Evolutionary conservation across 768 basidiomycete genomes (phyloP).

Genomic region (Phanerochaete carnosa): DNA sequence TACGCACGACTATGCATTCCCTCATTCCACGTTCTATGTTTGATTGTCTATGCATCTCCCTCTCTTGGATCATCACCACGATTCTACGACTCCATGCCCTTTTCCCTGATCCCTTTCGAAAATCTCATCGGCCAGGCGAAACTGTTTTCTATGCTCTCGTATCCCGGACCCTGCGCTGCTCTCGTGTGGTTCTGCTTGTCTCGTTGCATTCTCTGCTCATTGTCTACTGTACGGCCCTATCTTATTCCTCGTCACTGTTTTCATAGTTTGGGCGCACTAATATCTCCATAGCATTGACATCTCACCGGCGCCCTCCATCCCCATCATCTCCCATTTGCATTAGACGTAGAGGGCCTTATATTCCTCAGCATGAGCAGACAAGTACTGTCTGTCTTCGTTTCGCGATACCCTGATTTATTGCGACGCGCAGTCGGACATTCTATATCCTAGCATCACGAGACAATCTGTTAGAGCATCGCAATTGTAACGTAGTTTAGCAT

Average conservation of each 20-base stretch:
- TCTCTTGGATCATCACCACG: constrained; percentile 2
- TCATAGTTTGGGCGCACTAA: constrained; percentile 11
- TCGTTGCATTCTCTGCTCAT: constrained; percentile 20
- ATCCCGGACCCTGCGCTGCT: constrained; percentile 19
- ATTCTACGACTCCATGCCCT: constrained; percentile 1
- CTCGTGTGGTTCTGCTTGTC: constrained; percentile 16
- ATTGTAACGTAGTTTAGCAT: constrained; percentile 32
- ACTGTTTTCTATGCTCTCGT: constrained; percentile 15
- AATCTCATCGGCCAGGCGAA: constrained; percentile 12
- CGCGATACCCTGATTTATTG: constrained; percentile 52
- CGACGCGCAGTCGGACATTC: constrained; percentile 47
- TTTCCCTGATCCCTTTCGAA: constrained; percentile 5
- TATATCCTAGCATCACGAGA: constrained; percentile 54
- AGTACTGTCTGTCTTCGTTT: constrained; percentile 45
- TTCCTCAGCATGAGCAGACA: constrained; percentile 42
- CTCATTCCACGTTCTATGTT: neutral
- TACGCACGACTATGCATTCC: neutral
- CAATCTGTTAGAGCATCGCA: constrained; percentile 73
- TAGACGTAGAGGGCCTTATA: constrained; percentile 42
- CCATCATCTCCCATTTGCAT: constrained; percentile 1
- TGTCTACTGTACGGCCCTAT: constrained; percentile 13
- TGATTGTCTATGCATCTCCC: constrained; percentile 2
- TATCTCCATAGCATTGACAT: constrained; percentile 9
- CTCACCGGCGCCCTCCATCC: constrained; percentile 41
- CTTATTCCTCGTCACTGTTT: constrained; percentile 16